Conservation (phyloP, 495 filamentous ascomycete species). For the Rostrohypoxylon terebratum region DNA sequence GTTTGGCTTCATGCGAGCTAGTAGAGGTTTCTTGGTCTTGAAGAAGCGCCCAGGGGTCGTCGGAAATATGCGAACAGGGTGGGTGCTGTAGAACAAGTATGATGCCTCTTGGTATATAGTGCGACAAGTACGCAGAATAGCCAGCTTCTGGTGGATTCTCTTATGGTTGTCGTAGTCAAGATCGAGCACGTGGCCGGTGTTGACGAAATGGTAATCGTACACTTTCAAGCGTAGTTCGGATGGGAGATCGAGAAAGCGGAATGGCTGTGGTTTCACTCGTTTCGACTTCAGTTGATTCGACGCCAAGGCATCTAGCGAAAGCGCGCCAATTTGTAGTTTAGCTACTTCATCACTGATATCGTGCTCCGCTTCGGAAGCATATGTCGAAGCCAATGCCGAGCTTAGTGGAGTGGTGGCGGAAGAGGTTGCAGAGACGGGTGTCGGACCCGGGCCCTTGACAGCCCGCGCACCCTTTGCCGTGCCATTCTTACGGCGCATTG, state of each 20-base stretch:
- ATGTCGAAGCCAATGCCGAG: slow-evolving; percentile 57
- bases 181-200: slow-evolving; percentile 69
- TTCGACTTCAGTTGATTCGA: slow-evolving; percentile 34
- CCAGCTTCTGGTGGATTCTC: slow-evolving; percentile 64
- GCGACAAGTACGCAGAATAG: slow-evolving; percentile 71
- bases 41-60: slow-evolving; percentile 74
- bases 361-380: slow-evolving; percentile 59
- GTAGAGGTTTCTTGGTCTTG: slow-evolving; percentile 70
- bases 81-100: slow-evolving; percentile 77
- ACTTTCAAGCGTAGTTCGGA: slow-evolving; percentile 80
- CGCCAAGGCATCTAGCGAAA: slow-evolving; percentile 48
- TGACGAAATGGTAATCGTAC: slow-evolving; percentile 70
- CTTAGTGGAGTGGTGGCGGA: slow-evolving; percentile 53
- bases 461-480: slow-evolving; percentile 50
- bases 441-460: slow-evolving; percentile 40
- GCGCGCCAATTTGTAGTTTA: slow-evolving; percentile 48
- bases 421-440: slow-evolving; percentile 50
- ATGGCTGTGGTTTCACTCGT: slow-evolving; percentile 56
- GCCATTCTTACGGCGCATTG: slow-evolving; percentile 52
- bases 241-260: slow-evolving; percentile 82
- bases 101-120: slow-evolving; percentile 78
- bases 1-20: slow-evolving; percentile 71
- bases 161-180: slow-evolving; percentile 75
- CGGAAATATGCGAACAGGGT: slow-evolving; percentile 83
- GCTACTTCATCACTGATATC: slow-evolving; percentile 47